Evolutionary conservation across 2,329 filamentous ascomycete species (phyloP).

Genomic region (Cladophialophora exuberans): DNA sequence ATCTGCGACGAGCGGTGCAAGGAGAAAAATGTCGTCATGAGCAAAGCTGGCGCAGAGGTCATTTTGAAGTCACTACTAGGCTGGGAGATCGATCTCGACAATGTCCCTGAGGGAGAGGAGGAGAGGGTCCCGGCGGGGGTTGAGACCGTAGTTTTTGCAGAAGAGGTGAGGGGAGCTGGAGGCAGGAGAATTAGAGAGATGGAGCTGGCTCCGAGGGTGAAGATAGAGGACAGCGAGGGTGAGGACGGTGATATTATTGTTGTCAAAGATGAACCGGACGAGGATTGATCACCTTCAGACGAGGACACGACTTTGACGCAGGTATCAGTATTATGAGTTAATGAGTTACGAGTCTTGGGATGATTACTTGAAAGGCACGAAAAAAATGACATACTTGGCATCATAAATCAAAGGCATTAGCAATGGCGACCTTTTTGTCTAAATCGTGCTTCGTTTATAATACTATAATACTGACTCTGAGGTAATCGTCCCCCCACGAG

Average conservation of each 20-base stretch:
- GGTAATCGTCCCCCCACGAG: constrained; percentile 26
- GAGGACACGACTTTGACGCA: neutral
- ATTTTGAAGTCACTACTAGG: constrained; percentile 77
- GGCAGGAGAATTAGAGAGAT: constrained; percentile 36
- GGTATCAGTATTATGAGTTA: no score
- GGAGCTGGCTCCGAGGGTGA: constrained; percentile 10
- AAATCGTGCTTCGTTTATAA: no score
- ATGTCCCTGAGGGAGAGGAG: constrained; percentile 82
- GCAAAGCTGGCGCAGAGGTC: constrained; percentile 83
- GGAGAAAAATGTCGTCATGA: constrained; percentile 88
- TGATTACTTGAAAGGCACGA: no score
- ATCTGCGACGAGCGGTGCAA: constrained; percentile 83
- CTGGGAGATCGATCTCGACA: constrained; percentile 77
- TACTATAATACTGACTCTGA: no score
- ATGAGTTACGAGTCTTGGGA: no score
- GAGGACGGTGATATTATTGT: constrained; percentile 33
- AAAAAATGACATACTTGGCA: neutral
- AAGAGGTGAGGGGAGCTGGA: constrained; percentile 58
- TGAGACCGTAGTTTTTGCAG: constrained; percentile 79
- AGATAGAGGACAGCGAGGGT: constrained; percentile 29
- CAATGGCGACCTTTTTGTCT: no score
- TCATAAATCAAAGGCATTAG: neutral
- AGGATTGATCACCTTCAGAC: no score
- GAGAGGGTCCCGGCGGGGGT: constrained; percentile 68
- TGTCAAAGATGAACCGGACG: constrained; percentile 34